A percentile compares a stretch with the other conserved stretches of the same genome.
These are phyloP conservation scores for Hypoxylon subgilvum DNA, from an alignment of 495 filamentous ascomycete genomes.

Conservation along the genomic window DNA sequence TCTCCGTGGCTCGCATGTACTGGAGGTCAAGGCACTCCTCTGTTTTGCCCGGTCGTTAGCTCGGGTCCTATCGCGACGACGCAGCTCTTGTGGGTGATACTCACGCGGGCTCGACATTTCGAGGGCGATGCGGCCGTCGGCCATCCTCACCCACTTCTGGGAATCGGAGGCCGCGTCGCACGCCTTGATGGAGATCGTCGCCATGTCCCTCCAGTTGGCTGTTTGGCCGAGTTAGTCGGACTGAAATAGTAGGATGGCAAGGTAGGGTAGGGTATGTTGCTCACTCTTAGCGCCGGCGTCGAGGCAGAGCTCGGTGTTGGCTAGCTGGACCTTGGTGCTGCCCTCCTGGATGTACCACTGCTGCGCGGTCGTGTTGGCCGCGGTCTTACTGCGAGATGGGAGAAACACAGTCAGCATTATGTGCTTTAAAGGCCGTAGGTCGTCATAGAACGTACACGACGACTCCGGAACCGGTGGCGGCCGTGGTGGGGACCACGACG, in stretches of 20 bases:
- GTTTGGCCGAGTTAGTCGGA: slow-evolving; percentile 8
- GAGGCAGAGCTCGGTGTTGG: slow-evolving; percentile 53
- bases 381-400: slow-evolving; percentile 45
- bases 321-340: slow-evolving; percentile 54
- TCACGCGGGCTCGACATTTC: slow-evolving; percentile 50
- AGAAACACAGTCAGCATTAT: slow-evolving; percentile 3
- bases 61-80: neutral
- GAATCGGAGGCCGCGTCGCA: slow-evolving; percentile 49
- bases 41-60: slow-evolving; percentile 39
- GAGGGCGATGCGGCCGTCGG: slow-evolving; percentile 57
- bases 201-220: slow-evolving; percentile 63
- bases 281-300: slow-evolving; percentile 57
- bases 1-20: slow-evolving; percentile 56
- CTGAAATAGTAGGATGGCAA: neutral
- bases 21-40: slow-evolving; percentile 60
- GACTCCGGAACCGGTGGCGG: slow-evolving; percentile 45
- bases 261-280: neutral
- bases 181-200: slow-evolving; percentile 47
- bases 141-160: slow-evolving; percentile 56
- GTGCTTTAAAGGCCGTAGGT: neutral
- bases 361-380: slow-evolving; percentile 49
- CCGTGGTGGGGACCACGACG: slow-evolving; percentile 52
- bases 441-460: slow-evolving; percentile 53
- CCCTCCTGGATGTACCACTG: slow-evolving; percentile 57
- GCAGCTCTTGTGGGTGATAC: slow-evolving; percentile 1